A percentile compares a stretch with the other conserved stretches of the same genome.
Evolutionary conservation across 345 rosid species (phyloP).

Genomic region (Rhodamnia rubescens): DNA sequence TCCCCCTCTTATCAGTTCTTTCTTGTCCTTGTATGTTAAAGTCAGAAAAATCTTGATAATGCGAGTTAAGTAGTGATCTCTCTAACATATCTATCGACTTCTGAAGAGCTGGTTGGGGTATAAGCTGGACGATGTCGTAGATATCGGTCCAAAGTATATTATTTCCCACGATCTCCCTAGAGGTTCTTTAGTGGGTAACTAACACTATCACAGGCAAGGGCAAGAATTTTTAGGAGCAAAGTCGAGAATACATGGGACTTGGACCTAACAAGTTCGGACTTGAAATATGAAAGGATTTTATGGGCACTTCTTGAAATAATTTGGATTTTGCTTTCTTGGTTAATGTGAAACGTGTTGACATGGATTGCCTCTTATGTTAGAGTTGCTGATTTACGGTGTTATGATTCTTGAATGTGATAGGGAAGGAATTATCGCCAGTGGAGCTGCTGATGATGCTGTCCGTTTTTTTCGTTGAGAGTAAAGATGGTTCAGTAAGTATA

Average conservation of each 20-base stretch:
- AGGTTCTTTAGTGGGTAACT: neutral
- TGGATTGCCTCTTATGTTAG: neutral
- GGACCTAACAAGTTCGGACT: neutral
- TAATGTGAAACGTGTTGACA: neutral
- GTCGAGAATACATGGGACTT: neutral
- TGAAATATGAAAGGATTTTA: neutral
- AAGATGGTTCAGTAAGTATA: conserved; percentile 44
- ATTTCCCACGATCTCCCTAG: neutral
- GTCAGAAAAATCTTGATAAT: neutral
- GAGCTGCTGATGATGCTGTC: conserved; percentile 89
- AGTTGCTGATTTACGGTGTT: neutral
- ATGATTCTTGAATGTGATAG: conserved; percentile 21
- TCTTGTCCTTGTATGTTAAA: neutral
- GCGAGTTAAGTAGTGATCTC: neutral
- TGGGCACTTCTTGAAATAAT: neutral
- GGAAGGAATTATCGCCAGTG: conserved; percentile 79
- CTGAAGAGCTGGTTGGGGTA: neutral
- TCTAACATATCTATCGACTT: neutral
- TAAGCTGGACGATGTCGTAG: neutral
- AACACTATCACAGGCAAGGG: neutral
- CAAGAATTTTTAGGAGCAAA: neutral
- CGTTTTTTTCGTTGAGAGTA: conserved; percentile 61
- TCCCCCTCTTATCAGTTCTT: neutral
- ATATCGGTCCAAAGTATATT: neutral
- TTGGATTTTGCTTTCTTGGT: neutral